Percentiles rank a stretch among this genome's conserved stretches.
Conservation (phyloP, 208 protist species). For the Herpetomonas tarakana region DNA sequence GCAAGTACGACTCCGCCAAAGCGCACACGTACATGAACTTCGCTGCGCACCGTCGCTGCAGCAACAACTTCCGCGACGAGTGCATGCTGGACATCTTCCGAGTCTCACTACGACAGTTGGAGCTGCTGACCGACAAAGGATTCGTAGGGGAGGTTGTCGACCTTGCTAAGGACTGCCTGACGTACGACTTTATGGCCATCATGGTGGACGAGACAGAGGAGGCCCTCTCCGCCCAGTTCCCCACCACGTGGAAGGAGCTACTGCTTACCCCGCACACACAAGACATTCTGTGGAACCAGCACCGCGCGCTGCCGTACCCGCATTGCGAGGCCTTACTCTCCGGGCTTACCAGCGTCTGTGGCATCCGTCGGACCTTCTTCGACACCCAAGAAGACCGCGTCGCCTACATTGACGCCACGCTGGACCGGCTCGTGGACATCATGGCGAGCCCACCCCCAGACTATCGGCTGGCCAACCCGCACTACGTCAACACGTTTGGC, state of each 20-base stretch:
- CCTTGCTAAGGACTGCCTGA: slow-evolving; percentile 59
- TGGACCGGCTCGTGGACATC: slow-evolving; percentile 31
- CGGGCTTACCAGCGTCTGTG: slow-evolving; percentile 62
- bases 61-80: slow-evolving; percentile 75
- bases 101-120: slow-evolving; percentile 38
- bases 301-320: slow-evolving; percentile 63
- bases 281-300: slow-evolving; percentile 69
- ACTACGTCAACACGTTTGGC: slow-evolving; percentile 56
- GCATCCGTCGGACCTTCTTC: slow-evolving; percentile 81
- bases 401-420: slow-evolving; percentile 50
- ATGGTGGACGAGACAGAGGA: slow-evolving; percentile 84
- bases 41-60: slow-evolving; percentile 67
- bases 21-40: slow-evolving; percentile 72
- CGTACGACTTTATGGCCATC: slow-evolving; percentile 85
- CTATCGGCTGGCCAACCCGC: slow-evolving; percentile 52
- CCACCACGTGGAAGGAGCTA: slow-evolving; percentile 55
- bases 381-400: slow-evolving; percentile 57
- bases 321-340: slow-evolving; percentile 55
- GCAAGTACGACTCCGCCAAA: slow-evolving; percentile 66
- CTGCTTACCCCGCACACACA: slow-evolving; percentile 47
- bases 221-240: slow-evolving; percentile 65
- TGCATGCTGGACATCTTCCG: slow-evolving; percentile 62
- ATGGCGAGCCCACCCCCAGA: slow-evolving; percentile 19
- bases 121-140: slow-evolving; percentile 16
- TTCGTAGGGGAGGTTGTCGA: slow-evolving; percentile 39